Base-by-base conservation (phyloP, 139 green algal species). In the Chlorella sp. region DNA sequence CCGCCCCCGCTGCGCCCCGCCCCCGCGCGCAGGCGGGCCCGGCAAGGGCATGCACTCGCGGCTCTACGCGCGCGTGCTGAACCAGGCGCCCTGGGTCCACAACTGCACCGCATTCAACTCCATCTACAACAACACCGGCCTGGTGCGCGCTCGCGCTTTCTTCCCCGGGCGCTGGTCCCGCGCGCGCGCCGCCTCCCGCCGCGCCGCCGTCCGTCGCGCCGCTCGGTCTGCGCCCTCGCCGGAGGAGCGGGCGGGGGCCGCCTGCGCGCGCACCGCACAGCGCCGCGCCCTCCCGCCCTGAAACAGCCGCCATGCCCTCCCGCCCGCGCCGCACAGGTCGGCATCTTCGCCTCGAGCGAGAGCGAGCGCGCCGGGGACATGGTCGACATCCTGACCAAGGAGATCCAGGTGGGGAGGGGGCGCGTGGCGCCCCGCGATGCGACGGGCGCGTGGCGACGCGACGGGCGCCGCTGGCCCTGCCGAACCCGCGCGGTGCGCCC, bases 1-100 rank as follows among this genome's bases (percentile, higher is more conserved):
- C 27, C n/a, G 12, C 36, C 68, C 27, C 25, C 48, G 48, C 48
- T 27, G 48, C 48, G 48, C 14, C 15, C n/a, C n/a, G n/a, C n/a
- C n/a, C 15, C 55, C 25, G 21, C 31, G 33, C 64, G 69, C 86
- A 56, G 84, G 84, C 25, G 92, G 91, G 38, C 92, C 95, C 25
- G 95, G 95, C 80, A 99, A 99, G 84, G 95, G 95, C 82, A 99
- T 99, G 95, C 94, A 99, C 91, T 94, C 86, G 6, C 83, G 95
- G 7, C 85, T 99, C 59, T 99, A 99, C 90, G 95, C 88, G 1
- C 88, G 93, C 40, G 94, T 99, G 73, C 90, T 99, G 29, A 97
- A 95, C 83, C 64, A 88, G 56, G 74, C 93, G 81, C 33, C 51
- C 64, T 92, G 88, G 91, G 81, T 96, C 64, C 85, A 93, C 71